Percentiles rank a stretch among this genome's conserved stretches.
Evolutionary conservation across 2,329 filamentous ascomycete genomes (phyloP).

Genomic region (Pseudogymnoascus sp.): DNA sequence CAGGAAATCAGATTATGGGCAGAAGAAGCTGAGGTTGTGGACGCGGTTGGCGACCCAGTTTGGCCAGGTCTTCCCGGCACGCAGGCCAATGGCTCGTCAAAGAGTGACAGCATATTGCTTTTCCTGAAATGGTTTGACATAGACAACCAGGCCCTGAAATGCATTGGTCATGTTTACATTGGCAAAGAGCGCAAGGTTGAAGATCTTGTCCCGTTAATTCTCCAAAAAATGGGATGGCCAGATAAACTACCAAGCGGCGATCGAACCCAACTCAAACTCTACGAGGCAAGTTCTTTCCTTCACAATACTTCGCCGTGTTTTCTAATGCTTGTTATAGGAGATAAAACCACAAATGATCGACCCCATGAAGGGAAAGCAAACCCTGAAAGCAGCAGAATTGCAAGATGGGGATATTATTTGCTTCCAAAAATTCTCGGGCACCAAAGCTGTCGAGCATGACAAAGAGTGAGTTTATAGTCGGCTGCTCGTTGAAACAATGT

Average conservation of each 20-base stretch:
- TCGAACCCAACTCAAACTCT: slow-evolving; percentile 58
- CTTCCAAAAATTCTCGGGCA: slow-evolving; percentile 63
- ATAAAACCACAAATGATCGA: slow-evolving; percentile 99
- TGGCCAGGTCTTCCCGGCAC: slow-evolving; percentile 61
- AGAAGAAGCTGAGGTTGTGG: slow-evolving; percentile 62
- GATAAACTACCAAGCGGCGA: slow-evolving; percentile 58
- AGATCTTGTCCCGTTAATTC: slow-evolving; percentile 70
- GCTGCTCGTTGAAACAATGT: slow-evolving; percentile 32
- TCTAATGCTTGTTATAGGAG: slow-evolving; percentile 44
- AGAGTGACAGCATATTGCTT: slow-evolving; percentile 63
- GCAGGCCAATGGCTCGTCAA: slow-evolving; percentile 45
- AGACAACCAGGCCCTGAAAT: slow-evolving; percentile 63
- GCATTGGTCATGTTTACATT: slow-evolving; percentile 79
- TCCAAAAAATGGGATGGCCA: slow-evolving; percentile 79
- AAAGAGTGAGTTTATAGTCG: slow-evolving; percentile 16
- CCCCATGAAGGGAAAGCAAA: slow-evolving; percentile 80
- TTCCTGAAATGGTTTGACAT: slow-evolving; percentile 91
- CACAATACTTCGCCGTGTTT: background rate
- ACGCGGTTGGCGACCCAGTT: slow-evolving; percentile 57
- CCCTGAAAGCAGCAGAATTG: slow-evolving; percentile 82
- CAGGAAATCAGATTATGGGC: slow-evolving; percentile 73
- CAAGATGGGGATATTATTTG: slow-evolving; percentile 96
- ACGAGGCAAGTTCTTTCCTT: slow-evolving; percentile 48
- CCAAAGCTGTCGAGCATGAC: slow-evolving; percentile 29
- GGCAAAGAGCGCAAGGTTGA: slow-evolving; percentile 79